A percentile compares a stretch with the other conserved stretches of the same genome.
Conservation (phyloP, 2,329 filamentous ascomycete species). For the Claviceps monticola region DNA sequence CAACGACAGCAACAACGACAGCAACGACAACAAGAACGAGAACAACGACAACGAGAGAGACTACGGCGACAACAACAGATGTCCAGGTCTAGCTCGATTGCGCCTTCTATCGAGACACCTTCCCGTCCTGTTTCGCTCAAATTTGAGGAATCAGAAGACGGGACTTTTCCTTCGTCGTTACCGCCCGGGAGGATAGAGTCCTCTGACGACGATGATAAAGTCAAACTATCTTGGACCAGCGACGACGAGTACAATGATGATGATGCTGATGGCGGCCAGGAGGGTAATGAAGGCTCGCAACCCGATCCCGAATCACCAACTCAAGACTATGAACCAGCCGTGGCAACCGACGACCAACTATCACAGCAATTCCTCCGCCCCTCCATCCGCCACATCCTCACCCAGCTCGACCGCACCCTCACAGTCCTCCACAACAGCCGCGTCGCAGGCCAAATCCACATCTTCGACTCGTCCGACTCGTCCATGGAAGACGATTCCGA, state of each 20-base stretch:
- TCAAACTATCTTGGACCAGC: background rate
- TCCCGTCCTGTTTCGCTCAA: background rate
- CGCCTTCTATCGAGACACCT: slow-evolving; percentile 6
- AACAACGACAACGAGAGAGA: background rate
- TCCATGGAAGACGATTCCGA: slow-evolving; percentile 20
- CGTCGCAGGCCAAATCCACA: slow-evolving; percentile 28
- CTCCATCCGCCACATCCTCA: slow-evolving; percentile 54
- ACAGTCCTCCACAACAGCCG: slow-evolving; percentile 55
- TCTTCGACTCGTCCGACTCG: slow-evolving; percentile 26
- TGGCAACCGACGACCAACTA: slow-evolving; percentile 57
- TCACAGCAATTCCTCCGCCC: slow-evolving; percentile 54
- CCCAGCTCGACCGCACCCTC: slow-evolving; percentile 55
- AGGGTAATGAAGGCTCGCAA: background rate
- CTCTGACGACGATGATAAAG: background rate
- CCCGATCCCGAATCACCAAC: background rate
- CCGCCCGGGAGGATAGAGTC: slow-evolving; percentile 3
- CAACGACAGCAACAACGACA: slow-evolving; percentile 9
- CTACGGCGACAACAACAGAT: background rate
- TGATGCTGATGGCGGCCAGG: background rate
- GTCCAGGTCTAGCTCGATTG: background rate
- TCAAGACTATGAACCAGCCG: slow-evolving; percentile 30
- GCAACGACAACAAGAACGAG: background rate
- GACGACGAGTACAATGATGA: background rate
- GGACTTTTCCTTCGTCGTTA: slow-evolving; percentile 5
- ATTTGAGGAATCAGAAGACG: background rate